These are phyloP conservation scores for Globisporangium nagaii DNA, from an alignment of 352 stramenopile genomes.

Conservation along the genomic window DNA sequence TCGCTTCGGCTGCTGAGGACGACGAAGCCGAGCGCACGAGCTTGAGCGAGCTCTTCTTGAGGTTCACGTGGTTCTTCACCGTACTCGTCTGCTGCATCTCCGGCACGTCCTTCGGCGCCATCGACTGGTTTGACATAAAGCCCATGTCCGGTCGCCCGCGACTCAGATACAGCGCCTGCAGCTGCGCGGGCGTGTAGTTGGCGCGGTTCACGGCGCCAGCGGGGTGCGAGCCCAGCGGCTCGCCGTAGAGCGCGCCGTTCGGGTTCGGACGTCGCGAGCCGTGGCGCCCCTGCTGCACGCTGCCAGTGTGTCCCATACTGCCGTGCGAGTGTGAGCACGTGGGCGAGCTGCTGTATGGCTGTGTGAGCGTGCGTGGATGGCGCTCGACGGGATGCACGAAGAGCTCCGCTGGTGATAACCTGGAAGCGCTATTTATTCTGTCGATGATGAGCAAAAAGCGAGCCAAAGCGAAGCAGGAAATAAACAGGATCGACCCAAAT, in stretches of 20 bases:
- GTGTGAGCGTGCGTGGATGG: not conserved
- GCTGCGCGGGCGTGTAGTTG: constrained; percentile 74
- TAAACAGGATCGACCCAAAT: not conserved
- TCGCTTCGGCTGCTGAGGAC: not conserved
- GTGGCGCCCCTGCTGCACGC: constrained; percentile 38
- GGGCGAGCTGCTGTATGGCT: not conserved
- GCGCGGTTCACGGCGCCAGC: constrained; percentile 26
- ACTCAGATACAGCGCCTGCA: constrained; percentile 81
- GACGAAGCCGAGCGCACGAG: constrained; percentile 23
- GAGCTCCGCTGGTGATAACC: not conserved
- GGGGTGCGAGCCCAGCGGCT: constrained; percentile 31
- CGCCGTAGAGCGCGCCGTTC: constrained; percentile 53
- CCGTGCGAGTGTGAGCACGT: too few relatives aligned
- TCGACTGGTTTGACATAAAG: constrained; percentile 75
- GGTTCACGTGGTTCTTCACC: constrained; percentile 81
- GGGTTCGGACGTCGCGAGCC: constrained; percentile 18
- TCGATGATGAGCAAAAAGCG: not conserved
- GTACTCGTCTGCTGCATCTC: constrained; percentile 83
- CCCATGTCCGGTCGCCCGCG: constrained; percentile 74
- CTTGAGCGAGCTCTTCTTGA: constrained; percentile 76
- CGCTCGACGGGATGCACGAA: not conserved
- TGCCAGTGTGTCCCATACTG: constrained; percentile 68
- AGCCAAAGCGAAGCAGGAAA: not conserved
- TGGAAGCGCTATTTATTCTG: not conserved
- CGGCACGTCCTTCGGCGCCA: constrained; percentile 43